phyloP scores from a whole-genome alignment of 805 yeast genomes.

The Kuraishia borneana region DNA sequence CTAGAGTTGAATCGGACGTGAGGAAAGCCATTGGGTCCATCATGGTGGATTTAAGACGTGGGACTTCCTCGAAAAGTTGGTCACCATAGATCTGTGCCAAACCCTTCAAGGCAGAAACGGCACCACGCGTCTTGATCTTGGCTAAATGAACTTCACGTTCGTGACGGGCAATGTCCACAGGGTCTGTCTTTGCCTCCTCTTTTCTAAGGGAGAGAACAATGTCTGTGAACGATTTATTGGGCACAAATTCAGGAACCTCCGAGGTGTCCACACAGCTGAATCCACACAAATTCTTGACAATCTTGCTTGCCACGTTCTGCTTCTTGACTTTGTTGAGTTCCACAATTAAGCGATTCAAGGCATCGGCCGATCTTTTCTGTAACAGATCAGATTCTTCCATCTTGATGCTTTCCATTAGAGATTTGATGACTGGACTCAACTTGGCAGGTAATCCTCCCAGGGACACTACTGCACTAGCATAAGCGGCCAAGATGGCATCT shows the following conservation, averaged over 20 bases:
- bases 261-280: constrained; percentile 92
- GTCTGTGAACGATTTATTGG: constrained; percentile 42
- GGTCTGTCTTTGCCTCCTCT: constrained; percentile 60
- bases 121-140: constrained; percentile 76
- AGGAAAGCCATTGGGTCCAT: constrained; percentile 45
- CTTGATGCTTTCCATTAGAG: constrained; percentile 88
- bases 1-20: constrained; percentile 12
- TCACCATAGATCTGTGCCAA: constrained; percentile 43
- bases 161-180: constrained; percentile 47
- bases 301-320: constrained; percentile 73
- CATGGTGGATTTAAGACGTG: constrained; percentile 55
- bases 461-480: constrained; percentile 63
- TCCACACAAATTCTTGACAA: constrained; percentile 82
- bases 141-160: constrained; percentile 65
- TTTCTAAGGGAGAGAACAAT: constrained; percentile 64
- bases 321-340: constrained; percentile 48
- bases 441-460: constrained; percentile 71
- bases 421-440: constrained; percentile 77
- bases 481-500: constrained; percentile 55
- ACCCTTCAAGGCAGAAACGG: constrained; percentile 53
- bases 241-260: constrained; percentile 86
- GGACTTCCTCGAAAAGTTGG: constrained; percentile 45
- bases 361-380: constrained; percentile 60
- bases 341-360: constrained; percentile 55
- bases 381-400: constrained; percentile 54